phyloP scores from a whole-genome alignment of 495 filamentous ascomycete genomes.

The Penicillium ucsense region DNA sequence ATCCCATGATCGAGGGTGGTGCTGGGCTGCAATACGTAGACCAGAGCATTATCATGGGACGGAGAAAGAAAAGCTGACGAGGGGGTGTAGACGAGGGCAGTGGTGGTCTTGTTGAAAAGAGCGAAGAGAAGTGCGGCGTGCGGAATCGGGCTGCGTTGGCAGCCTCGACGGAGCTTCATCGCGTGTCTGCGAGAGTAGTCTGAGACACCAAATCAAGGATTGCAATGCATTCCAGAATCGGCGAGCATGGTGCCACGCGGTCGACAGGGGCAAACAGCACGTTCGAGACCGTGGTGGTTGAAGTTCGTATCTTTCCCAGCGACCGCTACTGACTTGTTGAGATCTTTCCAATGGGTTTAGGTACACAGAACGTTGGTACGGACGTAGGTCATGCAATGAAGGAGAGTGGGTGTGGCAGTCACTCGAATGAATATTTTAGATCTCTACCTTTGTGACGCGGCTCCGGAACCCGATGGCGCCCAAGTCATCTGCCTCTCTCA shows the following conservation, averaged over 20 bases:
- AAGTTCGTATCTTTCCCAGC: too few relatives aligned
- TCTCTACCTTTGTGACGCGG: too few relatives aligned
- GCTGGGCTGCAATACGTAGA: slow-evolving; percentile 52
- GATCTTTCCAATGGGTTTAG: background rate
- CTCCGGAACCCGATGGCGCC: too few relatives aligned
- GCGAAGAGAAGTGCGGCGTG: slow-evolving; percentile 11
- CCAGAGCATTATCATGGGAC: slow-evolving; percentile 33
- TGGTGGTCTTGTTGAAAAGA: slow-evolving; percentile 9
- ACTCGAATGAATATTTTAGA: too few relatives aligned
- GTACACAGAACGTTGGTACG: background rate
- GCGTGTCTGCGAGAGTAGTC: slow-evolving; percentile 9
- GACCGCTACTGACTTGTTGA: too few relatives aligned
- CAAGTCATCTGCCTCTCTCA: background rate
- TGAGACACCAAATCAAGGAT: slow-evolving; percentile 17
- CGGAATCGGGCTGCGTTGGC: slow-evolving; percentile 6
- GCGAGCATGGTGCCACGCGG: slow-evolving; percentile 20
- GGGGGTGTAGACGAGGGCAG: slow-evolving; percentile 63
- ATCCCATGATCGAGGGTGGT: slow-evolving; percentile 28
- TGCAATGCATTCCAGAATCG: slow-evolving; percentile 22
- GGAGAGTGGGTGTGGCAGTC: background rate
- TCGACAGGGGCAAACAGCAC: slow-evolving; percentile 3
- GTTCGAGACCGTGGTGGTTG: too few relatives aligned
- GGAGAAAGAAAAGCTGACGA: slow-evolving; percentile 54
- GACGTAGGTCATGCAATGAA: background rate
- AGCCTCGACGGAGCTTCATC: slow-evolving; percentile 15